A percentile compares a stretch with the other conserved stretches of the same genome.
These are phyloP conservation scores for Phytophthora megakarya DNA, from an alignment of 352 stramenopile genomes.

Conservation along the genomic window DNA sequence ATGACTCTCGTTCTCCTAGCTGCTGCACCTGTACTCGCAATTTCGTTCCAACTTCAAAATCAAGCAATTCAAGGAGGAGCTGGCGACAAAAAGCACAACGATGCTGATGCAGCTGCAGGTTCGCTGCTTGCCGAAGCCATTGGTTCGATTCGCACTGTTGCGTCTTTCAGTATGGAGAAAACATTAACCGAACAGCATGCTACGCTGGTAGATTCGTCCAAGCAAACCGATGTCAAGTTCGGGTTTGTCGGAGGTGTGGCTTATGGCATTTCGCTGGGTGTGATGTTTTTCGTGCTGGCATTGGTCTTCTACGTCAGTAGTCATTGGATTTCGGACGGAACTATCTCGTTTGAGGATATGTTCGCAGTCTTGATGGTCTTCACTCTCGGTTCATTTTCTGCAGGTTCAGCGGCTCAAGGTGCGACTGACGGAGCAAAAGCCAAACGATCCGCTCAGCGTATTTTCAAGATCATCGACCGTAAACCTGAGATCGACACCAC, in stretches of 20 bases:
- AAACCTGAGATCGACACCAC: constrained; percentile 44
- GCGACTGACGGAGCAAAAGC: constrained; percentile 57
- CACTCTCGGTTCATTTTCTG: constrained; percentile 47
- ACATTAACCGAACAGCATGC: constrained; percentile 32
- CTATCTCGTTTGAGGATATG: constrained; percentile 52
- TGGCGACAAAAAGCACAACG: constrained; percentile 50
- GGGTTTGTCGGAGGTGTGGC: constrained; percentile 45
- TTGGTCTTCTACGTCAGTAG: constrained; percentile 69
- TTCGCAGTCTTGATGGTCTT: constrained; percentile 60
- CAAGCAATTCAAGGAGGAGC: constrained; percentile 41
- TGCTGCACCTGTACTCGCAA: constrained; percentile 34
- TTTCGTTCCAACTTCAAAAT: constrained; percentile 44
- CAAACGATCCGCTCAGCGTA: constrained; percentile 51
- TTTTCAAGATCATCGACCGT: constrained; percentile 88
- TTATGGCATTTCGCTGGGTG: constrained; percentile 50
- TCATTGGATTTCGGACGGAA: constrained; percentile 43
- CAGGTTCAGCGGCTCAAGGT: constrained; percentile 61
- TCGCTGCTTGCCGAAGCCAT: constrained; percentile 52
- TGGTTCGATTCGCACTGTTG: constrained; percentile 60
- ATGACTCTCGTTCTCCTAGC: constrained; percentile 58
- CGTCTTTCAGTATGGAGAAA: constrained; percentile 52
- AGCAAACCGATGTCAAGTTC: constrained; percentile 32
- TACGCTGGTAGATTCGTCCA: constrained; percentile 36
- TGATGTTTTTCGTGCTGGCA: constrained; percentile 53
- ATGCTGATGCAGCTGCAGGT: constrained; percentile 42